phyloP scores from a whole-genome alignment of 352 stramenopile species.

The Phytophthora vignae region DNA sequence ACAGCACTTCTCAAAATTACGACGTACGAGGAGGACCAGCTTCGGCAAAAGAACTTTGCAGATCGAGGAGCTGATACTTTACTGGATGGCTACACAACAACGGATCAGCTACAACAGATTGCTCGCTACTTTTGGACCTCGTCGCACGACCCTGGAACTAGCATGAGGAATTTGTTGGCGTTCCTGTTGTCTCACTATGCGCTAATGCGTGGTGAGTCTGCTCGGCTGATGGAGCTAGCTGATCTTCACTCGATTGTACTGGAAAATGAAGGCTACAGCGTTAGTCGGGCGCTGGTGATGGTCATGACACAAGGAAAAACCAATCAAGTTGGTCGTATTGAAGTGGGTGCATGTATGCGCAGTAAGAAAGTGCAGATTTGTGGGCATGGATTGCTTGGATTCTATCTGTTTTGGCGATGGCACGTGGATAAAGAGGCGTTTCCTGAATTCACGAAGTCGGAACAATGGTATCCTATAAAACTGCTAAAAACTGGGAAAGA shows the following conservation, averaged over 20 bases:
- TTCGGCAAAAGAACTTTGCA: too few relatives aligned
- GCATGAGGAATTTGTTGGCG: too few relatives aligned
- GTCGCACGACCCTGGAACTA: too few relatives aligned
- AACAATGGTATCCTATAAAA: neutral
- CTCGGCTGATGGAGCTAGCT: neutral
- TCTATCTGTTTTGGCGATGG: neutral
- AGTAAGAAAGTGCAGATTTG: neutral
- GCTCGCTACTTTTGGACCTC: too few relatives aligned
- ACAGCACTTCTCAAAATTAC: too few relatives aligned
- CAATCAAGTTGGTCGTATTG: neutral
- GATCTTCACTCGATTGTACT: neutral
- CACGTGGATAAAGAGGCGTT: neutral
- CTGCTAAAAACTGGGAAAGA: neutral
- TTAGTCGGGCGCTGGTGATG: neutral
- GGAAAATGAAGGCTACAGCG: neutral
- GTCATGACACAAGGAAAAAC: neutral
- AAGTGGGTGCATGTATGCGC: neutral
- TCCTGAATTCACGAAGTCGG: neutral
- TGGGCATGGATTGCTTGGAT: neutral
- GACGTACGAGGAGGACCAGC: too few relatives aligned
- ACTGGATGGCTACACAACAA: too few relatives aligned
- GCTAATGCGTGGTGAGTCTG: too few relatives aligned
- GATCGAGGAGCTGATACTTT: too few relatives aligned
- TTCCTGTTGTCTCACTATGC: too few relatives aligned
- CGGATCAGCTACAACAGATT: too few relatives aligned